Percentiles rank a stretch among this genome's conserved stretches.
Evolutionary conservation across 768 basidiomycete species (phyloP).

Genomic region (Leccinum subgranulosum): DNA sequence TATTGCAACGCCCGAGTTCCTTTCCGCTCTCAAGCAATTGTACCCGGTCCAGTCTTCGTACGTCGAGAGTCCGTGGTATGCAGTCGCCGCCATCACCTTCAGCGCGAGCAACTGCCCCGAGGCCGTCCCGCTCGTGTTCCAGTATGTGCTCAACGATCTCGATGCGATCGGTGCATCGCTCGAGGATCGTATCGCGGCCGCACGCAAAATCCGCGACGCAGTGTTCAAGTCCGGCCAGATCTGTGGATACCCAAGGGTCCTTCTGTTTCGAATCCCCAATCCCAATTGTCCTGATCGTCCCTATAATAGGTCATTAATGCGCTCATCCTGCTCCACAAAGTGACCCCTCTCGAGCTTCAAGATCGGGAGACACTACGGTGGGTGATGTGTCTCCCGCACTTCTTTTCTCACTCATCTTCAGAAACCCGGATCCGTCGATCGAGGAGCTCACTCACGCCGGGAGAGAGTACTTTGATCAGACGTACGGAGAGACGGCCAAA

Average conservation of each 20-base stretch:
- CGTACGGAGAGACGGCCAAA: constrained; percentile 57
- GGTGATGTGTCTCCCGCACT: background rate
- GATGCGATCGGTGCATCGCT: constrained; percentile 26
- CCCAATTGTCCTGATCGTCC: background rate
- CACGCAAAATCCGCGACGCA: constrained; percentile 57
- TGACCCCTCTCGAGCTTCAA: constrained; percentile 48
- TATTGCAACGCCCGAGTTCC: constrained; percentile 41
- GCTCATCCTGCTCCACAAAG: constrained; percentile 47
- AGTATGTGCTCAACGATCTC: constrained; percentile 46
- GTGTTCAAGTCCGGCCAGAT: constrained; percentile 60
- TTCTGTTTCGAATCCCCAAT: background rate
- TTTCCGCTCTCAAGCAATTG: constrained; percentile 41
- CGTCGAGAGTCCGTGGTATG: constrained; percentile 53
- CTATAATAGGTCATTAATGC: constrained; percentile 46
- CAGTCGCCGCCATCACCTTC: constrained; percentile 55
- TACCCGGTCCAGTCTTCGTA: constrained; percentile 36
- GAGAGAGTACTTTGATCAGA: constrained; percentile 39
- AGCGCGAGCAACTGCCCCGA: constrained; percentile 58
- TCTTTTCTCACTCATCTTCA: constrained; percentile 16
- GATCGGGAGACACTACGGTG: constrained; percentile 50
- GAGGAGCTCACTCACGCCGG: constrained; percentile 45
- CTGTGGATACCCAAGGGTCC: constrained; percentile 57
- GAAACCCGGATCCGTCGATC: constrained; percentile 41
- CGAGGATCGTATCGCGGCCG: constrained; percentile 41
- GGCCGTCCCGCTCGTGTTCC: constrained; percentile 53